Conservation (phyloP, 73 alveolate species). For the Paramecium bursaria region DNA sequence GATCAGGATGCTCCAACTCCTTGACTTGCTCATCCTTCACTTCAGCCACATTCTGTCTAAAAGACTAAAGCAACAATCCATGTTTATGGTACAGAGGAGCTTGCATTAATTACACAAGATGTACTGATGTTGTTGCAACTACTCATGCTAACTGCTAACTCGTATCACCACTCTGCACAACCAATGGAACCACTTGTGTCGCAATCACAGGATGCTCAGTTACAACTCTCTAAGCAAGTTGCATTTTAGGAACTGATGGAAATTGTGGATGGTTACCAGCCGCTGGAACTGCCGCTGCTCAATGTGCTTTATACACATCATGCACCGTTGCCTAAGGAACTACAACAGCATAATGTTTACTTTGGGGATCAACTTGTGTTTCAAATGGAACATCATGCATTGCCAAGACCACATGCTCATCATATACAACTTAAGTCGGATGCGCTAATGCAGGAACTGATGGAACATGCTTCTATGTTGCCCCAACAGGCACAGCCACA, state of each 20-base stretch:
- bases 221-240: not conserved
- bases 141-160: not conserved
- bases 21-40: no score
- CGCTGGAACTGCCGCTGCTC: no score
- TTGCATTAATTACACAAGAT: conserved; percentile 13
- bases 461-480: conserved; percentile 46
- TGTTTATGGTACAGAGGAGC: conserved; percentile 29
- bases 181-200: conserved; percentile 15
- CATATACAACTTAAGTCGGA: not conserved
- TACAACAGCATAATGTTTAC: no score
- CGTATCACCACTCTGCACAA: not conserved
- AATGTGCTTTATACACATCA: no score
- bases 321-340: no score
- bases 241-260: not conserved
- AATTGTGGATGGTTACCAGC: conserved; percentile 22
- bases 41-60: conserved; percentile 7
- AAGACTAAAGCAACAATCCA: conserved; percentile 17
- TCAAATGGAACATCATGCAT: not conserved
- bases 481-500: not conserved
- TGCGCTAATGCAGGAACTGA: conserved; percentile 53
- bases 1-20: not conserved
- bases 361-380: not conserved
- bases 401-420: not conserved
- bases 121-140: not conserved
- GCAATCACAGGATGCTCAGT: not conserved